Percentiles rank a stretch among this genome's conserved stretches.
Conservation (phyloP, 208 protist genomes). For the Phytomonas francai region DNA sequence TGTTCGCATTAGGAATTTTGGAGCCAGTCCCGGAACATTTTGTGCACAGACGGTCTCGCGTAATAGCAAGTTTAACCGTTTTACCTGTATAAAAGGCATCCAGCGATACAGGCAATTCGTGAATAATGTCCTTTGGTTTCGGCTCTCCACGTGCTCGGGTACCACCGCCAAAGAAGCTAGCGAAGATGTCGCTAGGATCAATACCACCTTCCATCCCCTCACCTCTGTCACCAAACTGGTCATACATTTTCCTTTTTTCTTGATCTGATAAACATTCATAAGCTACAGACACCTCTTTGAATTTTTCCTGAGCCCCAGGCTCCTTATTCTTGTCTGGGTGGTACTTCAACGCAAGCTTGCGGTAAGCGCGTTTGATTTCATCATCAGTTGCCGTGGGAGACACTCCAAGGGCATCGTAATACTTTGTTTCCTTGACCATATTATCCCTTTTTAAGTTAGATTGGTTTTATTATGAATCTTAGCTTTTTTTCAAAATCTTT, state of each 20-base stretch:
- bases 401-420: constrained; percentile 86
- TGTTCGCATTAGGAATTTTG: constrained; percentile 54
- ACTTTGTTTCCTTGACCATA: constrained; percentile 89
- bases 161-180: constrained; percentile 87
- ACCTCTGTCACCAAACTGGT: constrained; percentile 96
- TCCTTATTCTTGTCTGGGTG: constrained; percentile 93
- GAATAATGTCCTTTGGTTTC: constrained; percentile 95
- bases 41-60: constrained; percentile 82
- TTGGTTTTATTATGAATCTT: constrained; percentile 1
- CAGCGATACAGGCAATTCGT: constrained; percentile 90
- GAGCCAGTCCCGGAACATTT: constrained; percentile 82
- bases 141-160: constrained; percentile 71
- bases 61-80: constrained; percentile 94
- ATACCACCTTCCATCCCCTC: constrained; percentile 89
- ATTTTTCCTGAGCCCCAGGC: constrained; percentile 82
- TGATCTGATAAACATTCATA: constrained; percentile 96
- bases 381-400: constrained; percentile 66
- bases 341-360: constrained; percentile 91
- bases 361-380: constrained; percentile 91
- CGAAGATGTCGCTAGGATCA: constrained; percentile 87
- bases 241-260: constrained; percentile 96
- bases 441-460: constrained; percentile 11
- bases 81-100: constrained; percentile 98
- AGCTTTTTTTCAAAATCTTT: background rate
- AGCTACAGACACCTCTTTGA: constrained; percentile 94